Evolutionary conservation across 306 rosid genomes (phyloP).

Genomic region (Cyamopsis tetragonoloba): DNA sequence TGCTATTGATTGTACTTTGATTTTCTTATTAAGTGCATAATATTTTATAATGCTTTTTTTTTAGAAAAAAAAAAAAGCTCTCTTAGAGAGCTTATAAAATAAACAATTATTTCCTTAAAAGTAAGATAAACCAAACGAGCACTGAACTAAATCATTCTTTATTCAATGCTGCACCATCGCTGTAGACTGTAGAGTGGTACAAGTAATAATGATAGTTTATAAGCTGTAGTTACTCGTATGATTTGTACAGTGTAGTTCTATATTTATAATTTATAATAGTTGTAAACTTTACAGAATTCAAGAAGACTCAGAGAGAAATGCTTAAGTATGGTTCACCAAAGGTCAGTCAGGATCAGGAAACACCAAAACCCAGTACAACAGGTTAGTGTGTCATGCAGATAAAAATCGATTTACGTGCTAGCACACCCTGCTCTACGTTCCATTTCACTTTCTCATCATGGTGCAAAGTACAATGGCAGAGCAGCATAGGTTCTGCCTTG

Average conservation of each 20-base stretch:
- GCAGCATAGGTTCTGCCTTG: neutral
- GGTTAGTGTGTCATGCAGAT: conserved; percentile 45
- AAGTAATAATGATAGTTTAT: conserved; percentile 1
- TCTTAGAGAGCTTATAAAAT: too few relatives aligned
- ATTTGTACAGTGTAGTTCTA: neutral
- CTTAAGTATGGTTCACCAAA: conserved; percentile 57
- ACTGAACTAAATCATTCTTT: too few relatives aligned
- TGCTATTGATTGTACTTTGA: neutral
- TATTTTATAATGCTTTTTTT: too few relatives aligned
- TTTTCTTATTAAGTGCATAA: neutral
- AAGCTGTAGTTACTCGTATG: conserved; percentile 6
- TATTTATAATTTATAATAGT: conserved; percentile 27
- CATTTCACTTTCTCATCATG: conserved; percentile 1
- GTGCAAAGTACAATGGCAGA: conserved; percentile 4
- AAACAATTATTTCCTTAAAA: too few relatives aligned
- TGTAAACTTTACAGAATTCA: conserved; percentile 60
- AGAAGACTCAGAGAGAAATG: conserved; percentile 70
- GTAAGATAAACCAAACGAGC: too few relatives aligned
- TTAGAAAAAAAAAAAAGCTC: too few relatives aligned
- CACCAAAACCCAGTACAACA: conserved; percentile 33
- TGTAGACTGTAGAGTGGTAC: neutral
- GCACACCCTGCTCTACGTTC: neutral
- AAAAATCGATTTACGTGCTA: neutral
- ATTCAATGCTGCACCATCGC: neutral
- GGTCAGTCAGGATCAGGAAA: conserved; percentile 57